Percentiles rank a stretch among this genome's conserved stretches.
phyloP scores from a whole-genome alignment of 768 basidiomycete genomes.

The Suillus lakei region DNA sequence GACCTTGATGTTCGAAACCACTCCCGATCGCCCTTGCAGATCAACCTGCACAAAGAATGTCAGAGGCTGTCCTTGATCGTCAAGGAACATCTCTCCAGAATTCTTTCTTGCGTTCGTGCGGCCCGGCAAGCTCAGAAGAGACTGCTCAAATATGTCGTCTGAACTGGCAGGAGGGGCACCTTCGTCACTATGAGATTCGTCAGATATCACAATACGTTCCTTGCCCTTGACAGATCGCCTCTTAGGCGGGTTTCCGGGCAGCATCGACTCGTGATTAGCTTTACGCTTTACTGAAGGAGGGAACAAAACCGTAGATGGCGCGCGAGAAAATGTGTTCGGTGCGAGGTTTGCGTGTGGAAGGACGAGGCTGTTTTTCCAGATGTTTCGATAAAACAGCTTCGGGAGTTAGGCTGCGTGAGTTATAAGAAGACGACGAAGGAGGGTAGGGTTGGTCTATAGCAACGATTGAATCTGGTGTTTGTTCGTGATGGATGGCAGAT shows the following conservation, averaged over 20 bases:
- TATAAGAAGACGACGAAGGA: constrained; percentile 9
- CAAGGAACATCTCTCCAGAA: constrained; percentile 47
- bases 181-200: constrained; percentile 18
- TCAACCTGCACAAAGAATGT: constrained; percentile 75
- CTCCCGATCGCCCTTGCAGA: constrained; percentile 52
- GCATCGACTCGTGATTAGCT: constrained; percentile 5
- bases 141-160: constrained; percentile 11
- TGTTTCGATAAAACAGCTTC: neutral
- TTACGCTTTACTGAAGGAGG: constrained; percentile 27
- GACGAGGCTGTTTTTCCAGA: neutral
- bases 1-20: constrained; percentile 68
- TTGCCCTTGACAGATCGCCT: constrained; percentile 35
- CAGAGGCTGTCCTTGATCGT: constrained; percentile 46
- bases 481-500: neutral
- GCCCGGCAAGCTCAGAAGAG: neutral
- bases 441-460: neutral
- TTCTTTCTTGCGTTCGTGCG: constrained; percentile 18
- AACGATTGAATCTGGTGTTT: neutral
- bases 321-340: constrained; percentile 8
- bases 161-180: constrained; percentile 19
- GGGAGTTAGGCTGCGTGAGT: neutral
- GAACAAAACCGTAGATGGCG: constrained; percentile 10
- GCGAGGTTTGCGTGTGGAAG: constrained; percentile 12
- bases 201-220: constrained; percentile 23
- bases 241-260: constrained; percentile 19